Base-by-base conservation (phyloP, 2,329 filamentous ascomycete genomes). In the Fusarium sp. region DNA sequence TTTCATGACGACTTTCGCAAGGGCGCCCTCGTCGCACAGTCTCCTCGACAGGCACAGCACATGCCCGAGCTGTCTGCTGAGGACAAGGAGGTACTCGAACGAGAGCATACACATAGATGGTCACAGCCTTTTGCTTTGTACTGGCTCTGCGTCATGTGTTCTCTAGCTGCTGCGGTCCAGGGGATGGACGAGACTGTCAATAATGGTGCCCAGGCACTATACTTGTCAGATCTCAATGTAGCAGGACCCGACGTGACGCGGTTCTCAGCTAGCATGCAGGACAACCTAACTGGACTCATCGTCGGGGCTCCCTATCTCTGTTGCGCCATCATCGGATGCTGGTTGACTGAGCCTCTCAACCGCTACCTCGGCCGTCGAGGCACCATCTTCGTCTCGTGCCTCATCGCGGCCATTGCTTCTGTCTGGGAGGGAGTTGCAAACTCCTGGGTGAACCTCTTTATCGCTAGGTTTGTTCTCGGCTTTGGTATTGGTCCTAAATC, bases 1-100 rank as follows among this genome's bases (percentile, higher is more conserved):
- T 64, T 79, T 29, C 69, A 74, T 10, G 77, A 79, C 14, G 82
- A 82, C 42, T 87, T 87, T 71, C 81, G 80, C 44, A 77, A 84
- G 51, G 85, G 84, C 4, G 85, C 84, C 7, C 77, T 86, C 18
- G 73, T 86, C 33, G 85, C 85, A 4, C 83, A 79, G 58, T 78
- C 79, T 2, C 81, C 79, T 9, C 80, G 81, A 60, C 68, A 67
- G 2, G 56, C 63, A 25, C 75, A 78, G 40, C 44, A 62, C 11
- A 68, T 79, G 8, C 46, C 60, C 1, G 54, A 58, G 7, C 71
- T 79, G 3, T 33, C 27, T 44, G 72, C 75, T 4, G 66, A 73
- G 2, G 77, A 77, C 31, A 77, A 75, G 58, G 67, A 54, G 2
- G 50, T 75, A 2, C 67, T 78, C 1, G 58, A 75, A 2, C 68